Evolutionary conservation across 169 alveolate genomes (phyloP).

Genomic region (Besnoitia besnoiti): DNA sequence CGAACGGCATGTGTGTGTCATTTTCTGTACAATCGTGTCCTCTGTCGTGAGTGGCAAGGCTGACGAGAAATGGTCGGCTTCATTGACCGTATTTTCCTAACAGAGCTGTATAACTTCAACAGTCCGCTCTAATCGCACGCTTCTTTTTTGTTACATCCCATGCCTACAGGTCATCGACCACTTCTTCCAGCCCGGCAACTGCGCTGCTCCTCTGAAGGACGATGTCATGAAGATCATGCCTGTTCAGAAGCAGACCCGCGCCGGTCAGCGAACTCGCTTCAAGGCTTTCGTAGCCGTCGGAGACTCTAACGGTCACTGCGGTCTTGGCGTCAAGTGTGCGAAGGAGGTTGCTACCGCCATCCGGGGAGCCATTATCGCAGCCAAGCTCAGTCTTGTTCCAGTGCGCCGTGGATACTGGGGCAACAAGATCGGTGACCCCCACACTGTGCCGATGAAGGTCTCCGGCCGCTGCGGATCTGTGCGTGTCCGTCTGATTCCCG

Average conservation of each 20-base stretch:
- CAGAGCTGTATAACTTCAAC: too few relatives aligned
- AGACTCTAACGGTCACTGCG: constrained; percentile 78
- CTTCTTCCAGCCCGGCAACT: constrained; percentile 90
- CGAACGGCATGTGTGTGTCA: too few relatives aligned
- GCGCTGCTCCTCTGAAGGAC: constrained; percentile 90
- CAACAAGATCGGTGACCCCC: constrained; percentile 99
- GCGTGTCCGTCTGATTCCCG: constrained; percentile 99
- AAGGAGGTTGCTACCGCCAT: constrained; percentile 99
- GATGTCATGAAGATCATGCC: constrained; percentile 99
- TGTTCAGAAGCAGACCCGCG: constrained; percentile 99
- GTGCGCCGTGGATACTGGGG: constrained; percentile 99
- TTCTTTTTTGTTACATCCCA: too few relatives aligned
- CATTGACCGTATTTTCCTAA: too few relatives aligned
- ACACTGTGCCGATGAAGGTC: constrained; percentile 99
- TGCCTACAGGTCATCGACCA: constrained; percentile 84
- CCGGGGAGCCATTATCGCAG: constrained; percentile 99
- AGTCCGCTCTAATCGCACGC: not conserved
- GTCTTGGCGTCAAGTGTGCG: constrained; percentile 91
- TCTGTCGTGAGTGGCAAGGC: too few relatives aligned
- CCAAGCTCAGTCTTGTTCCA: constrained; percentile 98
- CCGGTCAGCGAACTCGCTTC: constrained; percentile 99
- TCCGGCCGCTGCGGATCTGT: constrained; percentile 99
- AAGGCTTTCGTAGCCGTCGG: constrained; percentile 99
- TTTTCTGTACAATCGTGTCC: too few relatives aligned
- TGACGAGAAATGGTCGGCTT: too few relatives aligned